Conservation (phyloP, 345 rosid species). For the Trapa incisa region DNA sequence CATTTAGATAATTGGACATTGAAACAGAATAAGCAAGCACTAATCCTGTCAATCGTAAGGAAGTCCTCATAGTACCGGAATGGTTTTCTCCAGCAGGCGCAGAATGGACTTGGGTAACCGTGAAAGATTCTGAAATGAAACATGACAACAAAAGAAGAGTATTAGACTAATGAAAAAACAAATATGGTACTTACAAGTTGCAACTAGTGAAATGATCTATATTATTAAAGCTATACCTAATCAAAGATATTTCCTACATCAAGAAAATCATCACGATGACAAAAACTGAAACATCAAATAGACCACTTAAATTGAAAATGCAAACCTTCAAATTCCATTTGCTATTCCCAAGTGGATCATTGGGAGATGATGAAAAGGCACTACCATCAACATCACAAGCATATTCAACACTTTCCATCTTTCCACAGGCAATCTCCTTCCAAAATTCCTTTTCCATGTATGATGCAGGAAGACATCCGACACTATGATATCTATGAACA, state of each 20-base stretch:
- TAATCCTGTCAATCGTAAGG: neutral
- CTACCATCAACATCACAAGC: constrained; percentile 99
- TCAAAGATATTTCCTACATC: too few relatives aligned
- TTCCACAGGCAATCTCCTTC: constrained; percentile 92
- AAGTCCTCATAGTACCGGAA: constrained; percentile 49
- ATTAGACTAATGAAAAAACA: neutral
- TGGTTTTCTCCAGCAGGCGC: constrained; percentile 75
- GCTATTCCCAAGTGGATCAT: constrained; percentile 93
- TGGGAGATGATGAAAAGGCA: constrained; percentile 88
- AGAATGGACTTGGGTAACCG: constrained; percentile 70
- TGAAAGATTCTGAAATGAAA: constrained; percentile 60
- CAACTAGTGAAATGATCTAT: neutral
- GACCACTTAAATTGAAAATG: neutral
- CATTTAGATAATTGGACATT: neutral
- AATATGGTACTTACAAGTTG: neutral
- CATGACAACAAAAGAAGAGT: neutral
- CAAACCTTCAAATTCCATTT: constrained; percentile 57
- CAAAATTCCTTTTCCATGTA: constrained; percentile 99
- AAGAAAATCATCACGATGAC: neutral
- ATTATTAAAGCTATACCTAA: too few relatives aligned
- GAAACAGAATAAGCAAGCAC: neutral
- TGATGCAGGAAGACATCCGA: constrained; percentile 75
- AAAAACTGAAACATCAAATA: constrained; percentile 3
- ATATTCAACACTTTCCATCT: constrained; percentile 95
- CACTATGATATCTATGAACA: constrained; percentile 86